Percentiles rank a stretch among this genome's conserved stretches.
These are phyloP conservation scores for Dioscorea zingiberensis DNA, from an alignment of 106 monocot genomes.

Conservation along the genomic window DNA sequence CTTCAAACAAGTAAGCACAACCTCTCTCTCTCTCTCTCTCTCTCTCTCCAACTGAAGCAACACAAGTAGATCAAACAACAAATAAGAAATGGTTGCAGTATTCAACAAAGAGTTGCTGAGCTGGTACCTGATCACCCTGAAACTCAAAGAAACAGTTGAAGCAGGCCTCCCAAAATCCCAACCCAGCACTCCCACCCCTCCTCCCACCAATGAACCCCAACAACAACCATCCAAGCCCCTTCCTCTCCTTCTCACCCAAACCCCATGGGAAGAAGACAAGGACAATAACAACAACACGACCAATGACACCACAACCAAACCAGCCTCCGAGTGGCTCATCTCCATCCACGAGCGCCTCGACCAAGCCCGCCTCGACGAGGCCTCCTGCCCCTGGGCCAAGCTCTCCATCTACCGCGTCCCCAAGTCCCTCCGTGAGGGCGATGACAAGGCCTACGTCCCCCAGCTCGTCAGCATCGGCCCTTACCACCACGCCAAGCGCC, in stretches of 20 bases:
- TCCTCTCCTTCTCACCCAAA: slow-evolving; percentile 5
- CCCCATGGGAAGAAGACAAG: not conserved
- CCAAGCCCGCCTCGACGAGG: slow-evolving; percentile 36
- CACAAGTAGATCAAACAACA: no score
- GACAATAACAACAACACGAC: not conserved
- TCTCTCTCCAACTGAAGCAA: no score
- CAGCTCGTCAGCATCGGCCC: slow-evolving; percentile 56
- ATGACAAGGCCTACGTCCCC: slow-evolving; percentile 41
- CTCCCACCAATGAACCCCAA: no score
- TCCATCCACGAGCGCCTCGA: slow-evolving; percentile 43
- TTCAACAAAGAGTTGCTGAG: slow-evolving; percentile 77
- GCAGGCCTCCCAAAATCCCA: slow-evolving; percentile 27
- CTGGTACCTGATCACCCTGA: slow-evolving; percentile 85
- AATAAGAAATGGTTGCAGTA: slow-evolving; percentile 59
- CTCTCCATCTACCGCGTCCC: slow-evolving; percentile 58
- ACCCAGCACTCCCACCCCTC: slow-evolving; percentile 25
- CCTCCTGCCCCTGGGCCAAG: slow-evolving; percentile 47
- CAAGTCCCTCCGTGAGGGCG: slow-evolving; percentile 39
- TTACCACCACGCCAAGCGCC: slow-evolving; percentile 47
- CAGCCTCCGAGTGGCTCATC: slow-evolving; percentile 41
- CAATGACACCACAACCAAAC: not conserved
- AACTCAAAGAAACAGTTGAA: slow-evolving; percentile 60
- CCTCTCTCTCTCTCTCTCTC: no score
- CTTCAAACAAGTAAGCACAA: no score
- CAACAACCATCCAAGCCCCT: not conserved